Conservation (phyloP, 192 early-diverging fungal genomes). For the Umbelopsis sp. region DNA sequence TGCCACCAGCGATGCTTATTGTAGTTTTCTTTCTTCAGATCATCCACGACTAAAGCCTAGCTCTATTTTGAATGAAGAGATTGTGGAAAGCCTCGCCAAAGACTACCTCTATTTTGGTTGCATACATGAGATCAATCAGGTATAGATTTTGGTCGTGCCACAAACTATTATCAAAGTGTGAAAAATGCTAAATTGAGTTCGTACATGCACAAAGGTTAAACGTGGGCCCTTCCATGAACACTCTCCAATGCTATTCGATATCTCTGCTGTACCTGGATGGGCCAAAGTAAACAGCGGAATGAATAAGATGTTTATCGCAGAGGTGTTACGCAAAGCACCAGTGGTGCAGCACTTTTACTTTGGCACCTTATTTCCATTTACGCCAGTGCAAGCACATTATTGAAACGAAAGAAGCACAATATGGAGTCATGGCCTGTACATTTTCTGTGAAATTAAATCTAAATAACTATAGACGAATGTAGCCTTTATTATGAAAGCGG, state of each 20-base stretch:
- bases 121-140: slow-evolving; percentile 81
- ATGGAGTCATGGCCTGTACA: background rate
- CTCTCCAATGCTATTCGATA: slow-evolving; percentile 94
- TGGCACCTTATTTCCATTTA: slow-evolving; percentile 78
- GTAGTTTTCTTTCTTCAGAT: slow-evolving; percentile 37
- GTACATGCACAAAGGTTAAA: slow-evolving; percentile 47
- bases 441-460: background rate
- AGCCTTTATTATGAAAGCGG: slow-evolving; percentile 13
- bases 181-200: background rate
- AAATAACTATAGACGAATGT: slow-evolving; percentile 12
- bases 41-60: slow-evolving; percentile 74
- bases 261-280: slow-evolving; percentile 87
- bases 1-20: background rate
- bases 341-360: slow-evolving; percentile 98
- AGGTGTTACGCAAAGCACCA: slow-evolving; percentile 90
- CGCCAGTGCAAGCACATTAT: slow-evolving; percentile 21
- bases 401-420: background rate
- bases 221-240: slow-evolving; percentile 75
- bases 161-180: background rate
- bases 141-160: slow-evolving; percentile 39
- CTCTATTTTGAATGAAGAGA: slow-evolving; percentile 62
- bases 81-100: slow-evolving; percentile 59
- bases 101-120: slow-evolving; percentile 89
- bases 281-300: slow-evolving; percentile 89
- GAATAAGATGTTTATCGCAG: slow-evolving; percentile 93